Conservation (phyloP, 148 eudicot species). For the Camellia granthamiana region DNA sequence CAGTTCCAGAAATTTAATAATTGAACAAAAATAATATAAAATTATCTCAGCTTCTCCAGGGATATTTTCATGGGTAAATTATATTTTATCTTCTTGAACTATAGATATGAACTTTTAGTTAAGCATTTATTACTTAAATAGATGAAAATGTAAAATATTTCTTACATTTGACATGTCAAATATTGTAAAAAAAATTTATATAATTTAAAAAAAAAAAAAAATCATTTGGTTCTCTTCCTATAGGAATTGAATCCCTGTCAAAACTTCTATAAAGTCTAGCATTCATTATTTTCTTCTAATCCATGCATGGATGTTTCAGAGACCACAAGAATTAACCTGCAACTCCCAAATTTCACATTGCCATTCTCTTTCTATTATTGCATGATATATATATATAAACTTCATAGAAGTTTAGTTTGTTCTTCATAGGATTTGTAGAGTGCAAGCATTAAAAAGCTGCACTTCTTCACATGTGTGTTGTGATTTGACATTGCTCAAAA, state of each 20-base stretch:
- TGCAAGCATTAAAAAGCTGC: conserved; percentile 39
- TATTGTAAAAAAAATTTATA: no score
- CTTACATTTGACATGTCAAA: no score
- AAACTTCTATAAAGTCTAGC: background rate
- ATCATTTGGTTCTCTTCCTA: background rate
- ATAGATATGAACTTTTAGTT: background rate
- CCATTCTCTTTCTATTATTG: background rate
- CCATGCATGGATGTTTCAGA: background rate
- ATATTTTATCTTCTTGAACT: background rate
- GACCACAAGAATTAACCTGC: background rate
- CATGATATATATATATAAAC: background rate
- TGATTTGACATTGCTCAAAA: conserved; percentile 18
- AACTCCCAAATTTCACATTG: background rate
- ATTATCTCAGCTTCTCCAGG: no score
- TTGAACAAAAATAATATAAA: background rate
- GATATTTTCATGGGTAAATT: no score
- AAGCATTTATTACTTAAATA: no score
- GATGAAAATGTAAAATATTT: no score
- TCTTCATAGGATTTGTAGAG: conserved; percentile 17
- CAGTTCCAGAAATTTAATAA: background rate
- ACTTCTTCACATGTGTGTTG: conserved; percentile 11
- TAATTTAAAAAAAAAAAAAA: no score
- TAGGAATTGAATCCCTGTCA: background rate
- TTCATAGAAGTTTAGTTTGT: background rate
- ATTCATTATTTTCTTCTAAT: background rate